Evolutionary conservation across 306 rosid genomes (phyloP).

Genomic region (Crataegus laevigata): DNA sequence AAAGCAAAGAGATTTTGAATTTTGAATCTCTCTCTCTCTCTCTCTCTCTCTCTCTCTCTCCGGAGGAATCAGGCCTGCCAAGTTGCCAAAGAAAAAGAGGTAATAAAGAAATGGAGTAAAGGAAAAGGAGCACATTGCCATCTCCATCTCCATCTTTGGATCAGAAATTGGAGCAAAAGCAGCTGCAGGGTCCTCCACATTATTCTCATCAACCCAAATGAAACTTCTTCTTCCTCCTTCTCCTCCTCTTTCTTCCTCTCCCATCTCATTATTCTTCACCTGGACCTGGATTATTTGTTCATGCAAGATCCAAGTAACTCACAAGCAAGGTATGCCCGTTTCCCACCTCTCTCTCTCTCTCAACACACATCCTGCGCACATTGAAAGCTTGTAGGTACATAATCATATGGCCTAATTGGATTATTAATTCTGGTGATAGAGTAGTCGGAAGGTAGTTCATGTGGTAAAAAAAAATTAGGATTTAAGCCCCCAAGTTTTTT

Average conservation of each 20-base stretch:
- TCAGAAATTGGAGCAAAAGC: slow-evolving; percentile 19
- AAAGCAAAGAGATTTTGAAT: slow-evolving; percentile 47
- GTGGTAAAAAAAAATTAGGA: no score
- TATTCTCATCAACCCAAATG: slow-evolving; percentile 49
- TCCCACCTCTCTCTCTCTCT: slow-evolving; percentile 3
- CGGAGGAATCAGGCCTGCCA: slow-evolving; percentile 41
- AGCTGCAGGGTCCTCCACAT: not conserved
- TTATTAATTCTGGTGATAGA: no score
- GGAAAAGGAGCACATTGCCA: slow-evolving; percentile 50
- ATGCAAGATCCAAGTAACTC: slow-evolving; percentile 83
- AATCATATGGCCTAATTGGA: no score
- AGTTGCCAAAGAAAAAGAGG: slow-evolving; percentile 53
- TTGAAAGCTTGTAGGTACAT: no score
- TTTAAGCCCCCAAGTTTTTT: no score
- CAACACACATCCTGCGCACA: not conserved
- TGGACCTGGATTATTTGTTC: slow-evolving; percentile 39
- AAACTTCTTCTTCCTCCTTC: slow-evolving; percentile 26
- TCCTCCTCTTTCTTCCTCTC: slow-evolving; percentile 13
- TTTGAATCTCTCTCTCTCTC: slow-evolving; percentile 19
- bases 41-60: slow-evolving; percentile 26
- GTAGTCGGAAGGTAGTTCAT: no score
- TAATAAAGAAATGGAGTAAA: slow-evolving; percentile 52
- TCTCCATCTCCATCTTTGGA: slow-evolving; percentile 31
- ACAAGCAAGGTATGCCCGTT: slow-evolving; percentile 51
- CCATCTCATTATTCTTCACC: slow-evolving; percentile 34